Evolutionary conservation across 306 rosid species (phyloP), one percentile per base, ranked within the genome.

Genomic region (Lathyrus sativus): DNA sequence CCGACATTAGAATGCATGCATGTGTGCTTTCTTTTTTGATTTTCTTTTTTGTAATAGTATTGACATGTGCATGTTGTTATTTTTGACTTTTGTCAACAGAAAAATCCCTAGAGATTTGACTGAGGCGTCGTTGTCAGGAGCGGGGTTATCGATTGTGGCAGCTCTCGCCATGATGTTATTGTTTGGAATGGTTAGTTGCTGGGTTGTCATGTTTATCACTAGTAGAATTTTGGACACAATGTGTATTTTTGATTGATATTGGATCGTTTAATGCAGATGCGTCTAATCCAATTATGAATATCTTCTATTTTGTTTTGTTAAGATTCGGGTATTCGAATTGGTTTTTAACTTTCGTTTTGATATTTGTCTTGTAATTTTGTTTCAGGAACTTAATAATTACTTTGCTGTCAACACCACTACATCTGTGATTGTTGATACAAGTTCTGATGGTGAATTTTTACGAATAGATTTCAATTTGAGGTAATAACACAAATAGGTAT

Each of bases 41-140:
- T 39, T 14, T 6, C 0, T 3, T n/a, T 7, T 56, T 28, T 29
- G 11, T 9, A 19, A 29, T 72, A 8, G 54, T 18, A 61, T 62
- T 67, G 73, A 24, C n/a, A 9, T 38, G 35, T 63, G 13, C 2
- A 48, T 57, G 39, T 29, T 56, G 66, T 44, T 67, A 39, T 70
- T 67, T 39, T 70, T 72, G 68, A 65, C 67, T 76, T 78, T 35
- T 29, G 6, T 72, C 46, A 68, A 70, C 90, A 93, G 98, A 80
- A 93, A 93, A 86, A 93, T 93, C 67, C 98, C 98, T 2, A 86
- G 98, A 80, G 98, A 93, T 84, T 86, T 93, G 84, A 90, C 98
- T 5, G 98, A 90, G 87, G 96, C 98, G 2, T 86, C 98, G 17
- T 45, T 93, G 69, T 88, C 98, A 9, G 98, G 98, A 74, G 97